Evolutionary conservation across 106 monocot genomes (phyloP).

Genomic region (Dactylorhiza incarnata): DNA sequence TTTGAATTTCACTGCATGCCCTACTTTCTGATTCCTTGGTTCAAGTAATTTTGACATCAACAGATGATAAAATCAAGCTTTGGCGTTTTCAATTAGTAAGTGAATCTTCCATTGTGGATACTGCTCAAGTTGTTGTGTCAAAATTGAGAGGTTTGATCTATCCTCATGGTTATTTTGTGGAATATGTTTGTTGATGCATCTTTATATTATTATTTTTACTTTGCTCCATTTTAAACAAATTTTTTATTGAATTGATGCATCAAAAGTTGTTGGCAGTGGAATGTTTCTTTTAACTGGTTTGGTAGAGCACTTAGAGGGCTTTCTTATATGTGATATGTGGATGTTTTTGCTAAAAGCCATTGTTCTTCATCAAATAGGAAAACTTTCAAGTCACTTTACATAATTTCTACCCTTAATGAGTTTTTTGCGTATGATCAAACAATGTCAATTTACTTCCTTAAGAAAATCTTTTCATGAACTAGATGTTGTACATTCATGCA

Average conservation of each 20-base stretch:
- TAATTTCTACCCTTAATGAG: not conserved
- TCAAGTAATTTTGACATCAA: too few species aligned
- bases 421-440: not conserved
- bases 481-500: not conserved
- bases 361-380: constrained; percentile 36
- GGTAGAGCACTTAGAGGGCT: constrained; percentile 65
- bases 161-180: not conserved
- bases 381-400: constrained; percentile 54
- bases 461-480: too few species aligned
- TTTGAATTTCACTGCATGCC: too few species aligned
- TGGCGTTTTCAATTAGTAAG: constrained; percentile 96
- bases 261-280: constrained; percentile 61
- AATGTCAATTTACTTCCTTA: not conserved
- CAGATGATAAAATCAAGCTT: constrained; percentile 99
- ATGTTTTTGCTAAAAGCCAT: constrained; percentile 76
- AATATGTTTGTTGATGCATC: too few species aligned
- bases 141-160: constrained; percentile 61
- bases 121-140: constrained; percentile 58
- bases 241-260: not conserved
- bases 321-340: constrained; percentile 85
- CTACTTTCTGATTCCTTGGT: too few species aligned
- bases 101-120: constrained; percentile 57
- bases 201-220: not conserved
- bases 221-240: not conserved
- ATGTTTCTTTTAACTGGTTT: constrained; percentile 23